A percentile compares a stretch with the other conserved stretches of the same genome.
Conservation (phyloP, 2,329 filamentous ascomycete genomes). For the Fusarium sp. region DNA sequence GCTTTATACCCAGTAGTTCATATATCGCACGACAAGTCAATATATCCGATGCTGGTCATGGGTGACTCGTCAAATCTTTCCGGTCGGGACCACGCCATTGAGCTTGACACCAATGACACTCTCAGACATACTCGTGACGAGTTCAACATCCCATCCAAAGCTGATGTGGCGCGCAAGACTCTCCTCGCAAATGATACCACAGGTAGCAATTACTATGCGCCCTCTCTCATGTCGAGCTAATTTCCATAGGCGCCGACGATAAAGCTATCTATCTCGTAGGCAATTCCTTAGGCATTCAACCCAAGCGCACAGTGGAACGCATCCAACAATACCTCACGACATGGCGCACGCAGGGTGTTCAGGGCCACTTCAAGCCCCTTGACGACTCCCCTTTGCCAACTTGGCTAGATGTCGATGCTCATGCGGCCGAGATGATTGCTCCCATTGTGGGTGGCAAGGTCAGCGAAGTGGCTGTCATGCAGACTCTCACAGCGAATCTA, state of each 20-base stretch:
- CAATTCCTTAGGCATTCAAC: slow-evolving; percentile 86
- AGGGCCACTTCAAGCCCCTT: slow-evolving; percentile 80
- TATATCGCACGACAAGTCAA: slow-evolving; percentile 14
- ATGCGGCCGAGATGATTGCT: slow-evolving; percentile 75
- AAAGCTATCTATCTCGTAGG: slow-evolving; percentile 80
- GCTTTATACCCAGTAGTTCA: not conserved
- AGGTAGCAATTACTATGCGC: slow-evolving; percentile 3
- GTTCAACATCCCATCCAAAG: slow-evolving; percentile 75
- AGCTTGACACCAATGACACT: slow-evolving; percentile 67
- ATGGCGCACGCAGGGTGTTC: slow-evolving; percentile 84
- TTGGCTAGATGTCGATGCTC: slow-evolving; percentile 80
- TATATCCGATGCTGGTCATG: slow-evolving; percentile 31
- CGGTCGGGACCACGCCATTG: slow-evolving; percentile 31
- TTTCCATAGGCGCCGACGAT: slow-evolving; percentile 22
- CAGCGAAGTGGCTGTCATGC: slow-evolving; percentile 84
- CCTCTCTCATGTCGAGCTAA: not conserved
- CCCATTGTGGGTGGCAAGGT: slow-evolving; percentile 76
- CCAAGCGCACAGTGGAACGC: slow-evolving; percentile 67
- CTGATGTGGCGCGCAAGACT: slow-evolving; percentile 48
- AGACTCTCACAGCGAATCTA: slow-evolving; percentile 81
- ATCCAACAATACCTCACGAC: slow-evolving; percentile 78
- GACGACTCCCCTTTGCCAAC: slow-evolving; percentile 74
- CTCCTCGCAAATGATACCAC: slow-evolving; percentile 30
- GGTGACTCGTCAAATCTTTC: slow-evolving; percentile 24
- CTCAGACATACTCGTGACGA: slow-evolving; percentile 69